Conservation (phyloP, 768 basidiomycete species). For the Tricholomella constricta region DNA sequence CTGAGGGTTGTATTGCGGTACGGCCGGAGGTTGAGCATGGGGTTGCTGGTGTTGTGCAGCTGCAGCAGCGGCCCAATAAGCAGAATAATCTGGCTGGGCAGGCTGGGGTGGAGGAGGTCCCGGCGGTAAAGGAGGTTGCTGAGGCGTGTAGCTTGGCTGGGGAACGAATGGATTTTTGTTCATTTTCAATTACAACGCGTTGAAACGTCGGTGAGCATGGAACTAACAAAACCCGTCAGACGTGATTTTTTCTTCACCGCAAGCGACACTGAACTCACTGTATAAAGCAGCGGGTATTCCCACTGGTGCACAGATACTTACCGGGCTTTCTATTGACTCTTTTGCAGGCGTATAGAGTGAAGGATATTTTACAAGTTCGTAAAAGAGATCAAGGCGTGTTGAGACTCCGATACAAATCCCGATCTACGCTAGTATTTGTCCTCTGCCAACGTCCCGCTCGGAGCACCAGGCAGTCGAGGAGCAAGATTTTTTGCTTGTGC, state of each 20-base stretch:
- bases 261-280: conserved; percentile 11
- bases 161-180: conserved; percentile 86
- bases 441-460: conserved; percentile 32
- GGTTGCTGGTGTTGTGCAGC: conserved; percentile 48
- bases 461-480: conserved; percentile 69
- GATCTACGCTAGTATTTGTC: conserved; percentile 15
- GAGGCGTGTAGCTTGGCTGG: conserved; percentile 65
- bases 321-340: background rate
- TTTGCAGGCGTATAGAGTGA: background rate
- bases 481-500: conserved; percentile 70
- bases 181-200: conserved; percentile 45
- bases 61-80: conserved; percentile 71
- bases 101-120: conserved; percentile 75
- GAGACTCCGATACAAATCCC: conserved; percentile 16
- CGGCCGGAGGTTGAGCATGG: conserved; percentile 52
- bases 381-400: background rate
- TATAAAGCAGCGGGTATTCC: conserved; percentile 1
- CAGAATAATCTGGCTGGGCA: conserved; percentile 70
- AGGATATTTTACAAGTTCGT: conserved; percentile 5
- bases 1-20: conserved; percentile 61
- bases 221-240: conserved; percentile 7
- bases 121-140: conserved; percentile 79
- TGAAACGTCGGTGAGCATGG: conserved; percentile 17
- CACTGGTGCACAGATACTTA: conserved; percentile 6
- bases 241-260: background rate